Percentiles rank a stretch among this genome's conserved stretches.
phyloP scores from a whole-genome alignment of 208 protist species.

The Trypanosoma theileri region DNA sequence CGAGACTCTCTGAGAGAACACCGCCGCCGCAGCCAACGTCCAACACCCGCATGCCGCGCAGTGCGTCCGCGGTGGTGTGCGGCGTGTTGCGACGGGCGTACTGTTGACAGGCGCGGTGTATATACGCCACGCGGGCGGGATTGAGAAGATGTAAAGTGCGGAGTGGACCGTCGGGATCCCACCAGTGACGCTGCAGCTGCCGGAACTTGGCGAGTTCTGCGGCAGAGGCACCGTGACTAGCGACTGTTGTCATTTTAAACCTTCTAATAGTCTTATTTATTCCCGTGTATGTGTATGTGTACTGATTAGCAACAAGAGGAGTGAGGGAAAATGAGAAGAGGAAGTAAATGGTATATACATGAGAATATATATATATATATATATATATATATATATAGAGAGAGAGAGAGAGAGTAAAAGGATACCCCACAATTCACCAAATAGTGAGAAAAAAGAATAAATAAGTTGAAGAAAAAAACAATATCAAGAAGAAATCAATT shows the following conservation, averaged over 20 bases:
- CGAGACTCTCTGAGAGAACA: constrained; percentile 87
- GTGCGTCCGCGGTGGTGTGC: constrained; percentile 20
- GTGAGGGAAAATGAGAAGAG: neutral
- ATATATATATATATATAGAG: too few relatives aligned
- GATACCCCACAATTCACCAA: too few relatives aligned
- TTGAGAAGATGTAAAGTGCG: constrained; percentile 93
- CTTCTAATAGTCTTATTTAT: neutral
- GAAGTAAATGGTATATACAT: neutral
- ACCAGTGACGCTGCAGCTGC: constrained; percentile 81
- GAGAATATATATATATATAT: neutral
- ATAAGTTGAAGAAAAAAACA: too few relatives aligned
- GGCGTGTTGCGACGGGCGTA: constrained; percentile 31
- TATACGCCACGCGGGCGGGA: constrained; percentile 86
- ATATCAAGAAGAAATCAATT: too few relatives aligned
- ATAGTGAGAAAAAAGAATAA: too few relatives aligned
- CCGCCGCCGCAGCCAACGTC: constrained; percentile 94
- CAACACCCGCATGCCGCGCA: constrained; percentile 60
- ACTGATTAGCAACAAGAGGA: neutral
- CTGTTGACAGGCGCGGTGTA: constrained; percentile 46
- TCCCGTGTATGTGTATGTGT: neutral
- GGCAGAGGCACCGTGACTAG: constrained; percentile 35
- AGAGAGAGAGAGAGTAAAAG: too few relatives aligned
- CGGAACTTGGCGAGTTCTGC: constrained; percentile 84
- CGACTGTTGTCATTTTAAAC: constrained; percentile 5
- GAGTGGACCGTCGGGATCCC: constrained; percentile 81